A percentile compares a stretch with the other conserved stretches of the same genome.
Conservation (phyloP, 2,329 filamentous ascomycete species). For the Colletotrichum costaricense region DNA sequence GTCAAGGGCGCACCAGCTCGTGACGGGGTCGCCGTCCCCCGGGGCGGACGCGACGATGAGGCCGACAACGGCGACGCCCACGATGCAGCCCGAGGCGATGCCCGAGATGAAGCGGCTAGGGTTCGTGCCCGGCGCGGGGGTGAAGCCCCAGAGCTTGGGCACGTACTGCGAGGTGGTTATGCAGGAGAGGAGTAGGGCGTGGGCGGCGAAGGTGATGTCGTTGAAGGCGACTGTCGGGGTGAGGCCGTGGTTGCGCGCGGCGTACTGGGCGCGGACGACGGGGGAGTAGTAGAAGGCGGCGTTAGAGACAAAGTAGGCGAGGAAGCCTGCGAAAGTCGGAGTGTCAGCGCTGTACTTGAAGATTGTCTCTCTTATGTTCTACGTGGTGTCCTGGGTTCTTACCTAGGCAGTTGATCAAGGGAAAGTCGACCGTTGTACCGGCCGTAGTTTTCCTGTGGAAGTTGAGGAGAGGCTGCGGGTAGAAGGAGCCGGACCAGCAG, state of each 20-base stretch:
- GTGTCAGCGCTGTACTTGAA: slow-evolving; percentile 14
- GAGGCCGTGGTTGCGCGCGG: slow-evolving; percentile 78
- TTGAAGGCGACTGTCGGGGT: slow-evolving; percentile 89
- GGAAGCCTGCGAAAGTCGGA: slow-evolving; percentile 66
- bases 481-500: slow-evolving; percentile 90
- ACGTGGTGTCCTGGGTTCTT: slow-evolving; percentile 33
- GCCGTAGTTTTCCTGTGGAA: slow-evolving; percentile 79
- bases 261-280: slow-evolving; percentile 84
- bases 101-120: slow-evolving; percentile 72
- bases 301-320: slow-evolving; percentile 81
- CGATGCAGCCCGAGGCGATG: slow-evolving; percentile 75
- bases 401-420: slow-evolving; percentile 77
- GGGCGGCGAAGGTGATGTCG: slow-evolving; percentile 87
- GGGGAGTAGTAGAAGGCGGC: slow-evolving; percentile 82
- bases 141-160: slow-evolving; percentile 82
- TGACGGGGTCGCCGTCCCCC: slow-evolving; percentile 51
- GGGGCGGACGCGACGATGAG: slow-evolving; percentile 55
- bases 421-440: slow-evolving; percentile 90
- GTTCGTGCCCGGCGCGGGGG: slow-evolving; percentile 65
- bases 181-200: slow-evolving; percentile 79
- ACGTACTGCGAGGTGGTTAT: slow-evolving; percentile 85
- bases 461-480: slow-evolving; percentile 89
- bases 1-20: slow-evolving; percentile 72
- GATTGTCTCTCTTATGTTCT: background rate
- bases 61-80: slow-evolving; percentile 66